Percentiles rank a stretch among this genome's conserved stretches.
These are phyloP conservation scores for Hyphodiscus hymeniophilus DNA, from an alignment of 495 filamentous ascomycete species.

Conservation along the genomic window DNA sequence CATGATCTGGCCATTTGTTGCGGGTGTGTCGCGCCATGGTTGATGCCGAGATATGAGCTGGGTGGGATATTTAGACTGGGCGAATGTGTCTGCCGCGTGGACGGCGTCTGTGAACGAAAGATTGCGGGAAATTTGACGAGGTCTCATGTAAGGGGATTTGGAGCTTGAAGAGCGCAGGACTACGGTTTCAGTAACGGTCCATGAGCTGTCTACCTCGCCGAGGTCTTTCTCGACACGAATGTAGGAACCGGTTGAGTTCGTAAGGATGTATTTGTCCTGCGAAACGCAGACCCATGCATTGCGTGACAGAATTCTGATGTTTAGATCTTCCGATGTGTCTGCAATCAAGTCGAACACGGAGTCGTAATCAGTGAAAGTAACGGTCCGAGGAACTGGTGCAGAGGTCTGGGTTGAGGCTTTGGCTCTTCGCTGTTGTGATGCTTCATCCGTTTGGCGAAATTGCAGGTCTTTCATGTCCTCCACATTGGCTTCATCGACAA, in stretches of 20 bases:
- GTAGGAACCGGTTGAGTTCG: constrained; percentile 43
- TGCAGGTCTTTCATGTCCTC: constrained; percentile 47
- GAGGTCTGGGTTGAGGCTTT: background rate
- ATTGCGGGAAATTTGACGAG: constrained; percentile 53
- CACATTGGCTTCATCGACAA: constrained; percentile 54
- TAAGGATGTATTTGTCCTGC: constrained; percentile 57
- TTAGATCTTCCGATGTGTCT: constrained; percentile 67
- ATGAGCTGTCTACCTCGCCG: constrained; percentile 8
- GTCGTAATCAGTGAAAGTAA: constrained; percentile 83
- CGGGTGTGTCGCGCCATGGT: constrained; percentile 58
- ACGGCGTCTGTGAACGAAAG: constrained; percentile 61
- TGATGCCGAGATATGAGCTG: constrained; percentile 48
- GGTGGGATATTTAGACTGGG: constrained; percentile 49
- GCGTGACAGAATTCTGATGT: constrained; percentile 67
- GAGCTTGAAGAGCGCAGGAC: constrained; percentile 18
- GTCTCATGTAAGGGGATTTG: constrained; percentile 53
- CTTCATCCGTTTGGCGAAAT: constrained; percentile 34
- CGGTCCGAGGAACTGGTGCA: constrained; percentile 17
- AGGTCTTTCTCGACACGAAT: constrained; percentile 51
- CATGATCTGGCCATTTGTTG: constrained; percentile 59
- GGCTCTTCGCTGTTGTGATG: constrained; percentile 20
- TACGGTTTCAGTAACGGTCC: constrained; percentile 20
- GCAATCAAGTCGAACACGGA: constrained; percentile 78
- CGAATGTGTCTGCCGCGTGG: constrained; percentile 77
- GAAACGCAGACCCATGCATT: constrained; percentile 74